Base-by-base conservation (phyloP, 2,329 filamentous ascomycete species). In the Neofusicoccum ribis region DNA sequence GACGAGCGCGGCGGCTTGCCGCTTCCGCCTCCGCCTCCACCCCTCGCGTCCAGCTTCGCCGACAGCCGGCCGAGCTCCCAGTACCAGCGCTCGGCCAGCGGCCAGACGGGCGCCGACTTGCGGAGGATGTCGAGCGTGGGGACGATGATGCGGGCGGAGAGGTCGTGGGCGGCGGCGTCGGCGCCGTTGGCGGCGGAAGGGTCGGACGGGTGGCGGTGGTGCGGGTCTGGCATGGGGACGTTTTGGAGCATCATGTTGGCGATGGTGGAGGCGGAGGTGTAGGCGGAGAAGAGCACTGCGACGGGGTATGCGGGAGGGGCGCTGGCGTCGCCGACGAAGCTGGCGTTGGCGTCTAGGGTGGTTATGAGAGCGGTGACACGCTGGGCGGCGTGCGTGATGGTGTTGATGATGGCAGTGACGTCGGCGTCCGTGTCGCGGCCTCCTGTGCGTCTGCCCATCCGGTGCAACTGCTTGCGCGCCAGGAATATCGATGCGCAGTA, bases 111-210 rank as follows among this genome's bases (percentile, higher is more conserved):
- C 11, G 31, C 20, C 7, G 61, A 63, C n/a, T 63, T 52, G 15
- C 49, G 47, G 23, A 63, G n/a, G 37, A 63, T 46, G 8, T 52
- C 61, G 37, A 54, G 23, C 17, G 41, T 50, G 37, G 75, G 44
- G 9, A 27, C 12, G 15, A 63, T 49, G 39, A 63, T 36, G 37
- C 12, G 37, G 9, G 37, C 46, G 14, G 23, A 7, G n/a, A 44
- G 37, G 14, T 41, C 17, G 6, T n/a, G 15, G 9, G 46, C 56
- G 1, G 56, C 43, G n/a, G 27, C 7, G 54, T 17, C 31, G 1
- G 50, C 34, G 50, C 54, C 54, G 31, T 59, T 59, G 23, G 41
- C 1, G n/a, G 39, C 15, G 41, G n/a, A 3, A 2, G 27, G 11
- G 7, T 15, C 3, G 23, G 54, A 15, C 9, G 34, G n/a, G 43